Base-by-base conservation (phyloP, 345 rosid species). In the Carallia brachiata region DNA sequence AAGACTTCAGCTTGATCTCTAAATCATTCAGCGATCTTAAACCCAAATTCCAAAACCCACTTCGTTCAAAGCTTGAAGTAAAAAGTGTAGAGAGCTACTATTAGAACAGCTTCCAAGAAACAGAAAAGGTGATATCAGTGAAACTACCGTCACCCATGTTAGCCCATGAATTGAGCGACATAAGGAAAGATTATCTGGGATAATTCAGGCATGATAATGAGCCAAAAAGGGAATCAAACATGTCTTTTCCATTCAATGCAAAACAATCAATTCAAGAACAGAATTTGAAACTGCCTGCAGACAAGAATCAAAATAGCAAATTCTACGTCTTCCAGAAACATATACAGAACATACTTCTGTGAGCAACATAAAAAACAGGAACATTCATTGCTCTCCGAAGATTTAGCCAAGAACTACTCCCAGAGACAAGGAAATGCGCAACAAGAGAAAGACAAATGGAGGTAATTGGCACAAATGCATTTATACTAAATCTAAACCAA, bases 81-180 rank as follows among this genome's bases (percentile, higher is more conserved):
- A 57, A 16, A 62, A 81, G 75, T 70, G 32, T 23, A 75, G 83
- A 77, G 36, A 79, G 73, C 78, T 78, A 83, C 82, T 73, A 77
- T 16, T 69, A 67, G 30, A 77, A 75, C 77, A 77, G 79, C 87
- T 77, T 52, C 75, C 32, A 7, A 13, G 32, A 61, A 70, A 44
- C 30, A 52, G 4, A 75, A 70, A 32, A 70, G 86, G 86, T 61
- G 67, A 74, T 65, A 75, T 79, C 84, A 74, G 80, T 72, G 55
- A 77, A 71, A 79, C 76, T 68, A 69, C 80, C 80, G 70, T 47
- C 2, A 23, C 23, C 23, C 23, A 23, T 23, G 23, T 23, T 23
- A 23, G 23, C 23, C 23, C 23, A 23, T 23, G 23, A 23, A 23
- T 23, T 23, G 23, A 23, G 23, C 23, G 23, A 72, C 65, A 74